Evolutionary conservation across 2,329 filamentous ascomycete genomes (phyloP).

Genomic region (Rhynchosporium secalis): DNA sequence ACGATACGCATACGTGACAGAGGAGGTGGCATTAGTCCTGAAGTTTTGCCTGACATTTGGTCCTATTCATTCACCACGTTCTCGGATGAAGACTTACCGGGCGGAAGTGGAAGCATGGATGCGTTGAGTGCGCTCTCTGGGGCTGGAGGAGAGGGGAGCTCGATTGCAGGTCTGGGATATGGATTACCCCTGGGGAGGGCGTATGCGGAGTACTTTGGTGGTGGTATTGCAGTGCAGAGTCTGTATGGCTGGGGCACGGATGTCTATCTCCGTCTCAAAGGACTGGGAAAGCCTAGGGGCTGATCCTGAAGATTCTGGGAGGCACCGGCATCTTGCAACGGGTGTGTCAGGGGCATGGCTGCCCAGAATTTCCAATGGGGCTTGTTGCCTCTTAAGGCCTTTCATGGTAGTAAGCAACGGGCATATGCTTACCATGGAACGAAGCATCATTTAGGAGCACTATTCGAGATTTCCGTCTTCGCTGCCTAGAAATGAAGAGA

Average conservation of each 20-base stretch:
- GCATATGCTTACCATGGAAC: too few species aligned
- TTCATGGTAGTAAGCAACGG: too few species aligned
- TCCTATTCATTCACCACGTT: conserved; percentile 98
- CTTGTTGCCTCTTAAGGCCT: too few species aligned
- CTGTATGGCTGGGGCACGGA: conserved; percentile 84
- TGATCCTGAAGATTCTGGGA: conserved; percentile 8
- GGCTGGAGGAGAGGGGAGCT: conserved; percentile 67
- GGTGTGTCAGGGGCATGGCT: too few species aligned
- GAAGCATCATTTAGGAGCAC: too few species aligned
- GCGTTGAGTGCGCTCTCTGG: conserved; percentile 75
- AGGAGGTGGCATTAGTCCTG: conserved; percentile 88
- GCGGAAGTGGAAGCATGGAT: conserved; percentile 54
- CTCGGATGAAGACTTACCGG: conserved; percentile 55
- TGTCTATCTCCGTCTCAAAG: conserved; percentile 60
- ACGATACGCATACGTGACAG: conserved; percentile 94
- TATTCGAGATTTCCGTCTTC: too few species aligned
- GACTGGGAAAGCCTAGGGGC: conserved; percentile 33
- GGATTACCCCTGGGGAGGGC: conserved; percentile 86
- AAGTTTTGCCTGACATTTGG: conserved; percentile 86
- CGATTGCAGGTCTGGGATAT: conserved; percentile 91
- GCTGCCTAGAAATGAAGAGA: too few species aligned
- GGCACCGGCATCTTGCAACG: too few species aligned
- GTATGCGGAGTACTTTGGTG: conserved; percentile 98
- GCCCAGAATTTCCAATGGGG: too few species aligned
- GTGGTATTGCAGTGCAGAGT: conserved; percentile 92